phyloP scores from a whole-genome alignment of 208 protist species.

The Leishmania major region DNA sequence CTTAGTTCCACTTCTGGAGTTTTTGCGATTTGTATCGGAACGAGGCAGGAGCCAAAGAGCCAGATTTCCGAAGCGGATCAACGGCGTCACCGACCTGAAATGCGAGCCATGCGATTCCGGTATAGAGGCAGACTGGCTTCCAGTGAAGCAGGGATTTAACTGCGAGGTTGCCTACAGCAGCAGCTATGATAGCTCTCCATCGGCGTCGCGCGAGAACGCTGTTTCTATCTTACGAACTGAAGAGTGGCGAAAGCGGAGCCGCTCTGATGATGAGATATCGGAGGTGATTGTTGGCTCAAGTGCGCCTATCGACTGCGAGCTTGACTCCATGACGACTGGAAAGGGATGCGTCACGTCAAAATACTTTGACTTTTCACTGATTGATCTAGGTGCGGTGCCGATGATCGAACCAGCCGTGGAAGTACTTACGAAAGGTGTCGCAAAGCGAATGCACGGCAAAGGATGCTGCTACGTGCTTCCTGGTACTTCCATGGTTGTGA shows the following conservation, averaged over 20 bases:
- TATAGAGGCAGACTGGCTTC: constrained; percentile 2
- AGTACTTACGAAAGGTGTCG: constrained; percentile 11
- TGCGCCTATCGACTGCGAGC: constrained; percentile 22
- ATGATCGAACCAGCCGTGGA: constrained; percentile 1
- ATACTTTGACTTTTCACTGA: constrained; percentile 29
- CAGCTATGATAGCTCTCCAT: constrained; percentile 1
- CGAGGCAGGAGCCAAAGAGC: background rate
- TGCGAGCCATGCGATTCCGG: background rate
- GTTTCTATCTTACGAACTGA: background rate
- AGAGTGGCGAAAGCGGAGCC: constrained; percentile 21
- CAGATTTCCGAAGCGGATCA: constrained; percentile 32
- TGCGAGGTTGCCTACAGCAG: background rate
- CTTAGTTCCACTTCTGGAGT: constrained; percentile 47
- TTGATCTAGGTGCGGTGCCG: constrained; percentile 19
- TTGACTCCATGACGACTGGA: constrained; percentile 4
- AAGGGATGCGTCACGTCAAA: constrained; percentile 27
- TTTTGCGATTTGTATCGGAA: constrained; percentile 37
- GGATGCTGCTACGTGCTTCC: constrained; percentile 57
- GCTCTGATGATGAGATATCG: constrained; percentile 1
- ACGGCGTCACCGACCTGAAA: constrained; percentile 5
- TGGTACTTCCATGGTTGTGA: constrained; percentile 59
- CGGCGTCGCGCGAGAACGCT: background rate
- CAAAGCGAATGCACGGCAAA: constrained; percentile 31
- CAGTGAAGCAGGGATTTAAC: background rate
- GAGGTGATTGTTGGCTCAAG: background rate